Conservation (phyloP, 164 flowering plant species). For the Piper longum region DNA sequence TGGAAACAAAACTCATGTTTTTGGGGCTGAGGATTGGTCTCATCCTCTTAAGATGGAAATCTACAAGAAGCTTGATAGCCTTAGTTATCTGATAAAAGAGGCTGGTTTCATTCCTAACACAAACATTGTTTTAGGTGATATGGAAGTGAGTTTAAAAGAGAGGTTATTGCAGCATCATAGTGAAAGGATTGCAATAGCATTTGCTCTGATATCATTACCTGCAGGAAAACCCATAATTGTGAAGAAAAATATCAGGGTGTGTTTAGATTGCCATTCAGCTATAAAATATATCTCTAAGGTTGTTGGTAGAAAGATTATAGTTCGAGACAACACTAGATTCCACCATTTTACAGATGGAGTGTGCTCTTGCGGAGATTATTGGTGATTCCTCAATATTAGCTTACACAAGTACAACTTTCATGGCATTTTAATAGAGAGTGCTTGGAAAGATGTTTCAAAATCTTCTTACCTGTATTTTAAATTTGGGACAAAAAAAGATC, state of each 20-base stretch:
- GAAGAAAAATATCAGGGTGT: slow-evolving; percentile 37
- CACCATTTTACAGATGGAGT: slow-evolving; percentile 39
- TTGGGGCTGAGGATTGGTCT: slow-evolving; percentile 42
- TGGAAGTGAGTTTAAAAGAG: slow-evolving; percentile 31
- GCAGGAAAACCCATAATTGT: slow-evolving; percentile 41
- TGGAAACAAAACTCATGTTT: slow-evolving; percentile 33
- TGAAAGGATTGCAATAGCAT: slow-evolving; percentile 43
- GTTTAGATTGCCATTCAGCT: slow-evolving; percentile 41
- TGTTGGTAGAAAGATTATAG: slow-evolving; percentile 28
- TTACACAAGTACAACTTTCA: not conserved
- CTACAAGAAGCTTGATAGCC: slow-evolving; percentile 33
- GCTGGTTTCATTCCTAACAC: slow-evolving; percentile 34
- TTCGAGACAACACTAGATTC: slow-evolving; percentile 36
- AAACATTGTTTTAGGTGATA: slow-evolving; percentile 17
- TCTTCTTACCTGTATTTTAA: too few species aligned
- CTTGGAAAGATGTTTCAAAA: too few species aligned
- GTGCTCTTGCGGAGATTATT: slow-evolving; percentile 41
- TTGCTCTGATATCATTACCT: slow-evolving; percentile 33
- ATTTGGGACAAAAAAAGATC: too few species aligned
- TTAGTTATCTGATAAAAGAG: slow-evolving; percentile 23
- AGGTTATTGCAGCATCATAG: slow-evolving; percentile 35
- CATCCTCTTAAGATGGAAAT: slow-evolving; percentile 32
- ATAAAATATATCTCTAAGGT: slow-evolving; percentile 37
- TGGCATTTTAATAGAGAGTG: too few species aligned
- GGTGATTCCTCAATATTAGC: slow-evolving; percentile 14